phyloP scores from a whole-genome alignment of 331 rosid genomes.

The Quercus lobata region DNA sequence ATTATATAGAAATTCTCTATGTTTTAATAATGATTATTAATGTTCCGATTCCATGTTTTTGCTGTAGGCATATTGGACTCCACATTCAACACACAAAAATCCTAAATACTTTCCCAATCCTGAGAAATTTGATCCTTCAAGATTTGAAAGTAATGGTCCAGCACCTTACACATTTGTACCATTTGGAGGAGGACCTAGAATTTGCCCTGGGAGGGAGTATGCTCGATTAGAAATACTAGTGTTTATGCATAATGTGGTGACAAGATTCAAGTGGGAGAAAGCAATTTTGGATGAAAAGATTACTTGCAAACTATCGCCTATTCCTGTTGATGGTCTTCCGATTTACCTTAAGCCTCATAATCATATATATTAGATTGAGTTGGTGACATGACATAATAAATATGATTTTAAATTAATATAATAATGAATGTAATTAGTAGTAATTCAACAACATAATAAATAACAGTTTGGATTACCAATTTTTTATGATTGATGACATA shows the following conservation, averaged over 20 bases:
- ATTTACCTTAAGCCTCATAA: too few relatives aligned
- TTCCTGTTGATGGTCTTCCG: too few relatives aligned
- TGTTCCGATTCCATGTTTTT: background rate
- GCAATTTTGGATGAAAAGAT: constrained; percentile 18
- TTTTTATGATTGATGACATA: too few relatives aligned
- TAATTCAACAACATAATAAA: too few relatives aligned
- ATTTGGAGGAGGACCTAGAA: constrained; percentile 46
- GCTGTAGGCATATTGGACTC: constrained; percentile 45
- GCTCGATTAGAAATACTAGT: constrained; percentile 26
- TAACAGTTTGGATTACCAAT: too few relatives aligned
- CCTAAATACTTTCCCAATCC: constrained; percentile 33
- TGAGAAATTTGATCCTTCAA: constrained; percentile 50
- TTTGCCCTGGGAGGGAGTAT: constrained; percentile 41
- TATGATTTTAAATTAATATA: too few relatives aligned
- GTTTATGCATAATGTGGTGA: constrained; percentile 40
- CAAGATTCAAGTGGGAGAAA: constrained; percentile 40
- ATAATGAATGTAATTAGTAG: too few relatives aligned
- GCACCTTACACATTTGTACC: constrained; percentile 38
- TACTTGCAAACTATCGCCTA: too few relatives aligned
- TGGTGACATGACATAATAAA: too few relatives aligned
- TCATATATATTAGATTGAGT: too few relatives aligned
- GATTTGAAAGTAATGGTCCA: constrained; percentile 30
- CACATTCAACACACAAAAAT: constrained; percentile 37
- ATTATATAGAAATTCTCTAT: background rate
- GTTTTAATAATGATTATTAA: background rate